Base-by-base conservation (phyloP, 2,329 filamentous ascomycete genomes). In the Penicillium aurantiogriseum region DNA sequence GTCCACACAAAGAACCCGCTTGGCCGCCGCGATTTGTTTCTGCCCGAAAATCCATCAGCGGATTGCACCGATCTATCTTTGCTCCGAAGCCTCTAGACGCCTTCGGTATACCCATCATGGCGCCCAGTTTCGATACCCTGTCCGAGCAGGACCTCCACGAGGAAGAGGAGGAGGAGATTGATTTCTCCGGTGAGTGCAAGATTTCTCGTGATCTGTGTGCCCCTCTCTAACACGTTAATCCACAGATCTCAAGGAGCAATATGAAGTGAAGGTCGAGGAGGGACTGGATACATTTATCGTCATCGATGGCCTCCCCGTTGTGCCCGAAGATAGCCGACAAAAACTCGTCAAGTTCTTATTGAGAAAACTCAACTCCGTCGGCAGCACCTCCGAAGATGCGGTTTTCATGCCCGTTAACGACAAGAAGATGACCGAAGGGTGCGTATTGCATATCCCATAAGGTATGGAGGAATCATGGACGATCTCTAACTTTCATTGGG, bases 271-370 rank as follows among this genome's bases (percentile, higher is more conserved):
- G 74, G 83, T 97, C 65, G 94, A 99, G 76, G 91, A 96, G 77
- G 94, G 94, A 58, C 89, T 97, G 70, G 94, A 99, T 75, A 89
- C 92, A 63, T 99, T 99, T 72, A 90, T 99, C 64, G 92, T 97
- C 62, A 85, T 97, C 74, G 94, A 99, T 77, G 94, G 94, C 65
- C 86, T 99, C 43, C 94, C 94, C 65, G 81, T 89, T 63, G 93
- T 99, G 64, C 91, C 83, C 58, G 91, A 92, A 76, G 93, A 94
- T 49, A 92, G 90, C 81, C 93, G 92, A 81, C 86, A 90, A 59
- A 97, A 96, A 83, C 86, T 99, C 61, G 83, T 96, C 77, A 97
- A 97, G 79, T 97, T 97, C 78, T 81, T 99, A 79, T 81, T 96
- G 76, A 91, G 92, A 81, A 97, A 96, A 82, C 82, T 99, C 69